phyloP scores from a whole-genome alignment of 2,329 filamentous ascomycete species.

The Arachnopeziza araneosa region DNA sequence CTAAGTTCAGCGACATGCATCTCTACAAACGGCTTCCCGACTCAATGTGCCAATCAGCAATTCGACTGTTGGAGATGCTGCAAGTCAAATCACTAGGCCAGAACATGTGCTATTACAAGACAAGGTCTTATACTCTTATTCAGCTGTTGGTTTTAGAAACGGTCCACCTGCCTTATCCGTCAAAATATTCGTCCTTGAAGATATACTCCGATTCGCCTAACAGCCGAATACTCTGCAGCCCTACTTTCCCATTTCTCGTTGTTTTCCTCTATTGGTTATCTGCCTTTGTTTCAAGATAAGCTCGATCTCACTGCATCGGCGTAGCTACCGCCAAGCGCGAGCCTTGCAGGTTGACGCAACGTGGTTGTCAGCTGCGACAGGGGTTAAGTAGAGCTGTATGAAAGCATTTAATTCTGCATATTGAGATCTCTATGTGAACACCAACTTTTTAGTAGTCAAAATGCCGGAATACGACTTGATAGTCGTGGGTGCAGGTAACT shows the following conservation, averaged over 20 bases:
- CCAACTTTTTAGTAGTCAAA: neutral
- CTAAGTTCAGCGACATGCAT: neutral
- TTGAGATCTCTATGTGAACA: neutral
- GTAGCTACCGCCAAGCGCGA: neutral
- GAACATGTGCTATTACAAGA: neutral
- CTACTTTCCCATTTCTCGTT: neutral
- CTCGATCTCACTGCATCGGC: neutral
- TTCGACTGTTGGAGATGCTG: neutral
- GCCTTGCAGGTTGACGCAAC: neutral
- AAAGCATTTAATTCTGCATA: neutral
- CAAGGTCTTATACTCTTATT: neutral
- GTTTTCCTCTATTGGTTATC: neutral
- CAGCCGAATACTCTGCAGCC: neutral
- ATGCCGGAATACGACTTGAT: slow-evolving; percentile 1
- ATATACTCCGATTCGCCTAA: neutral
- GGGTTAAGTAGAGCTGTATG: neutral
- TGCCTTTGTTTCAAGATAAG: neutral
- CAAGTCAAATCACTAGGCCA: neutral
- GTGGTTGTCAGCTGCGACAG: neutral
- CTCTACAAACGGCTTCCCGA: neutral
- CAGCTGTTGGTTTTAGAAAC: neutral
- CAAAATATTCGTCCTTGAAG: neutral
- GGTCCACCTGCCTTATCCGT: neutral
- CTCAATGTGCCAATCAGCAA: neutral
- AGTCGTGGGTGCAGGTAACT: slow-evolving; percentile 3